Evolutionary conservation across 2,329 filamentous ascomycete species (phyloP).

Genomic region (Akanthomyces lecanii): DNA sequence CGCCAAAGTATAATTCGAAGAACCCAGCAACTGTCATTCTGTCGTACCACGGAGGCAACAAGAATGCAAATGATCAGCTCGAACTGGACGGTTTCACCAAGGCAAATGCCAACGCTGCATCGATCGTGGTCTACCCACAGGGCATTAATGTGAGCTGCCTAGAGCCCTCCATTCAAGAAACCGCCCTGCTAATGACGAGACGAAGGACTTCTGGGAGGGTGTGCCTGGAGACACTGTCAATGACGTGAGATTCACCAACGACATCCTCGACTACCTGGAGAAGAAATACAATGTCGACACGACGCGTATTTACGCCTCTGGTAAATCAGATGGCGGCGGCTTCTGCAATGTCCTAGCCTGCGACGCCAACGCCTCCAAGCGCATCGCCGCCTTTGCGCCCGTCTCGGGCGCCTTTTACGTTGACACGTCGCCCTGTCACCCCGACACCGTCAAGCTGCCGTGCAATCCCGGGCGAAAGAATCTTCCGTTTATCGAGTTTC

Average conservation of each 20-base stretch:
- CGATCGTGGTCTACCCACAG: constrained; percentile 41
- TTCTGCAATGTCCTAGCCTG: constrained; percentile 39
- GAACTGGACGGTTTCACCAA: constrained; percentile 35
- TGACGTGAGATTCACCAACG: constrained; percentile 39
- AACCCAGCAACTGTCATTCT: constrained; percentile 35
- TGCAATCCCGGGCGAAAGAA: constrained; percentile 34
- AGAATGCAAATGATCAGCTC: constrained; percentile 33
- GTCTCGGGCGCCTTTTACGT: constrained; percentile 39
- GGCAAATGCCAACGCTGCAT: constrained; percentile 30
- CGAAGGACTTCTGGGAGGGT: constrained; percentile 31
- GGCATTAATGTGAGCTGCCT: constrained; percentile 31
- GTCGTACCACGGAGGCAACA: constrained; percentile 40
- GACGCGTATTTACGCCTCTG: constrained; percentile 35
- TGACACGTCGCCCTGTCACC: constrained; percentile 28
- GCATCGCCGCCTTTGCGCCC: constrained; percentile 37
- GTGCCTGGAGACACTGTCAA: constrained; percentile 33
- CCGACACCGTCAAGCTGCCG: constrained; percentile 31
- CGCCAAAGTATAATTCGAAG: constrained; percentile 29
- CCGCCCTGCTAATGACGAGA: no score
- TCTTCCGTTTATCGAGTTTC: constrained; percentile 45
- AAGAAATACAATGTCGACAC: constrained; percentile 33
- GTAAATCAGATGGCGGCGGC: constrained; percentile 40
- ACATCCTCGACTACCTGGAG: constrained; percentile 36
- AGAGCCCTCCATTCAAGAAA: no score
- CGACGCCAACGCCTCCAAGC: constrained; percentile 28